Conservation (phyloP, 139 green algal genomes). For the Coelastrella sp. region DNA sequence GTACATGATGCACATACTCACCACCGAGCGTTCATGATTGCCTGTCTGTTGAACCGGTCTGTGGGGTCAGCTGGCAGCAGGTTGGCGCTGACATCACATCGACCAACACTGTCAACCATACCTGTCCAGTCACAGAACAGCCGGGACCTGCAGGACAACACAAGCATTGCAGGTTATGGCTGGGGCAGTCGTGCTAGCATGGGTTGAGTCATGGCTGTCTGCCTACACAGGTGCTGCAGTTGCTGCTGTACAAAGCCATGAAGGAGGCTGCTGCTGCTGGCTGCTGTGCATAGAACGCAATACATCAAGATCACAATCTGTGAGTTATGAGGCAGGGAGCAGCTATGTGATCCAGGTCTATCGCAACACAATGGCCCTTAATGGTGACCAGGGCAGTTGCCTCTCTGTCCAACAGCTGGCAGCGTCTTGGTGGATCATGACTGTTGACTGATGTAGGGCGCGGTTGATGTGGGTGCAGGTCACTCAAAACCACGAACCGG, state of each 20-base stretch:
- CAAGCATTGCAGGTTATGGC: not conserved
- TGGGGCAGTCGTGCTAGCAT: no score
- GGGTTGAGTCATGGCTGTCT: no score
- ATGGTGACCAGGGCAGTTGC: no score
- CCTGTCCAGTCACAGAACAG: not conserved
- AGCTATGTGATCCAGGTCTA: no score
- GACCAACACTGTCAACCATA: constrained; percentile 14
- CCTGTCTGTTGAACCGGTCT: not conserved
- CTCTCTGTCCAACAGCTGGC: no score
- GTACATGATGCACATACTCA: not conserved
- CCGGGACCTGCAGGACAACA: not conserved
- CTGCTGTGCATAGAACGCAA: not conserved
- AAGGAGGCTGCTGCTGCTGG: not conserved
- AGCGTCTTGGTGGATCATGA: not conserved
- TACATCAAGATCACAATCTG: no score
- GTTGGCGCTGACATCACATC: constrained; percentile 6
- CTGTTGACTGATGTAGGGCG: not conserved
- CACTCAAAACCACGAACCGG: not conserved
- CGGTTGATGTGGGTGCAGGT: not conserved
- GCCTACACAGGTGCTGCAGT: no score
- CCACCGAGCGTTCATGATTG: not conserved
- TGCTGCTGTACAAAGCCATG: no score
- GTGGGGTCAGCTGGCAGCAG: not conserved
- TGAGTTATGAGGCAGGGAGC: no score
- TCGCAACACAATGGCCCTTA: no score